Evolutionary conservation across 129 eudicot genomes (phyloP), one percentile per base, ranked within the genome.

Genomic region (Arctium lappa): DNA sequence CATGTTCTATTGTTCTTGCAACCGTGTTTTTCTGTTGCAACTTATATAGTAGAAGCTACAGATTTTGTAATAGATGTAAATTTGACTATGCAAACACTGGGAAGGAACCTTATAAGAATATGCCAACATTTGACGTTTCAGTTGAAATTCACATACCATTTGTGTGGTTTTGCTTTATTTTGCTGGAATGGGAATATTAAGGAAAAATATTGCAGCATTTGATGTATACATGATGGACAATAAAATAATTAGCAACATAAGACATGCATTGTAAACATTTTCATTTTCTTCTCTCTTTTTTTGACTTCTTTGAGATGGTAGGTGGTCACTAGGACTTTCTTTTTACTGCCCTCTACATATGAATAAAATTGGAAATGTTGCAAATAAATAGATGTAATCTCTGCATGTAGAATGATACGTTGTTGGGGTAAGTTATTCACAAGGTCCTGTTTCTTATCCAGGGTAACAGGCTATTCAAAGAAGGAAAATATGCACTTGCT

Each of bases 381-480:
- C 18, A 60, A 60, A 60, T 60, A 60, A 60, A n/a, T 60, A 60
- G 68, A 27, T 38, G 40, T 36, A 46, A 69, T n/a, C 32, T 29
- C n/a, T 31, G 8, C 37, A 10, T 80, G 78, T 72, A 18, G 53
- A 80, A 74, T 62, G 42, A 16, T 74, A 60, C 38, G 31, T 66
- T 73, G 73, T 39, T 36, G 18, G 66, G 40, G 40, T 32, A 78
- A 68, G 63, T 77, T 42, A 70, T 76, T 78, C 27, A 73, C 73
- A 68, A 38, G 63, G 29, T 27, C 32, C 33, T 86, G 72, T 81
- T 85, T 79, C 53, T 63, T 80, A 79, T 82, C 63, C 95, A 96
- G 99, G 99, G 99, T 82, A 96, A 96, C 88, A 93, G 98, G 91
- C 94, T 96, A 81, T 96, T 96, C 87, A 93, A 96, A 87, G 99